These are phyloP conservation scores for Chaetomium sp. DNA, from an alignment of 2,329 filamentous ascomycete species.

Conservation along the genomic window DNA sequence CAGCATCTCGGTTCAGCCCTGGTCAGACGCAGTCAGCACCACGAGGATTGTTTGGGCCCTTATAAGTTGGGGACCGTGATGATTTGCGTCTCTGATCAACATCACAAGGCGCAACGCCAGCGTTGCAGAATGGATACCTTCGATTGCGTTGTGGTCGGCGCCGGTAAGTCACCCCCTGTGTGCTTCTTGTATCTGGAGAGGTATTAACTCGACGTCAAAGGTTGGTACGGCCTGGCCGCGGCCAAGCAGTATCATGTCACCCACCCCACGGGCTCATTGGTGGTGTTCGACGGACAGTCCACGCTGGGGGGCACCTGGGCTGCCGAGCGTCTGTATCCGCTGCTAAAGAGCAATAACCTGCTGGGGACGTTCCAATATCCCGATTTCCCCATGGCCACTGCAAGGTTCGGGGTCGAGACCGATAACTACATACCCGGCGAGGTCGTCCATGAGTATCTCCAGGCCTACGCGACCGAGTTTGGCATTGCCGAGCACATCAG, in stretches of 20 bases:
- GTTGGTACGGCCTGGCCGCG: constrained; percentile 55
- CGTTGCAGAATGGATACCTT: constrained; percentile 43
- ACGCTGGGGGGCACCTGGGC: constrained; percentile 72
- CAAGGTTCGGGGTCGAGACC: constrained; percentile 50
- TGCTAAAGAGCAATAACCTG: constrained; percentile 73
- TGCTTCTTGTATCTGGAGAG: background rate
- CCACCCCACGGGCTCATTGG: constrained; percentile 56
- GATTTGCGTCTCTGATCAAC: background rate
- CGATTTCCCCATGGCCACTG: constrained; percentile 69
- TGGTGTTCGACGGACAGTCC: constrained; percentile 58
- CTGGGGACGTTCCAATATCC: constrained; percentile 72
- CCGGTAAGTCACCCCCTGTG: constrained; percentile 48
- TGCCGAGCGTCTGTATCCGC: constrained; percentile 65
- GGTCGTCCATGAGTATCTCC: constrained; percentile 52
- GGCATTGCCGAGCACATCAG: constrained; percentile 46
- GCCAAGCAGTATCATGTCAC: constrained; percentile 59
- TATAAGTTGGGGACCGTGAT: background rate
- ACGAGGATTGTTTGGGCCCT: background rate
- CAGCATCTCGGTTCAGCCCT: background rate
- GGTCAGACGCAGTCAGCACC: background rate
- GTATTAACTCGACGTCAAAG: constrained; percentile 22
- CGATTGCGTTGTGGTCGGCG: constrained; percentile 53
- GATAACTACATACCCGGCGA: constrained; percentile 52
- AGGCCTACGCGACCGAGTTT: constrained; percentile 49
- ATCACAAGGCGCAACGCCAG: constrained; percentile 38